Base-by-base conservation (phyloP, 2,329 filamentous ascomycete genomes). In the Colletotrichum chlorophyti region DNA sequence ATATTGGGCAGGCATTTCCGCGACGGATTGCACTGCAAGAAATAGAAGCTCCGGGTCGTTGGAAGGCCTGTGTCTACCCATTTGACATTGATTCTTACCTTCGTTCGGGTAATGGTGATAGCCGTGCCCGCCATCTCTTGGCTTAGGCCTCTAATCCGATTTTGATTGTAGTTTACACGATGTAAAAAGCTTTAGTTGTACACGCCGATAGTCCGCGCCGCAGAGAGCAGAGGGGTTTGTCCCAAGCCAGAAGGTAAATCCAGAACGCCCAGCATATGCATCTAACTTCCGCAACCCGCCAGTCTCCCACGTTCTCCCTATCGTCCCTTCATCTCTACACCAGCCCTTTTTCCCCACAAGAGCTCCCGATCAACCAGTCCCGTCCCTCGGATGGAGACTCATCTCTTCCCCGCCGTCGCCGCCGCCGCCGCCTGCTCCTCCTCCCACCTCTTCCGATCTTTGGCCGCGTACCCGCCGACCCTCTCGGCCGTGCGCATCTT, bases 401-500 rank as follows among this genome's bases (percentile, higher is more conserved):
- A 48, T 21, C 38, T 35, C 47, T 60, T 46, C 24, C 42, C 59
- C 53, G 51, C 52, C 9, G 31, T 35, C 5, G 53, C 46, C 2
- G 40, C 45, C 23, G 53, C 37, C 19, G 26, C 62, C 31, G 27
- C 37, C 24, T 41, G 29, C 31, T 48, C 59, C 51, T 50, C 63
- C 35, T 54, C 68, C 15, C 62, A 61, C 61, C 64, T 64, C 63
- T 63, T 63, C 57, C 72, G 68, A 63, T 76, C 71, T 68, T 70
- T 71, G 64, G 75, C 76, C 41, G 78, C 73, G 64, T 80, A 76
- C 9, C 84, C 84, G 7, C 83, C 84, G 31, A 88, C 73, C 62
- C 83, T 74, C 74, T 88, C 85, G 29, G 73, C 79, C 57, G 71
- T 68, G 60, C 67, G 61, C 50, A 81, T 63, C 74, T 80, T 82